A percentile compares a stretch with the other conserved stretches of the same genome.
Evolutionary conservation across 2,329 filamentous ascomycete genomes (phyloP).

Genomic region (Exutisphaerella laricina): DNA sequence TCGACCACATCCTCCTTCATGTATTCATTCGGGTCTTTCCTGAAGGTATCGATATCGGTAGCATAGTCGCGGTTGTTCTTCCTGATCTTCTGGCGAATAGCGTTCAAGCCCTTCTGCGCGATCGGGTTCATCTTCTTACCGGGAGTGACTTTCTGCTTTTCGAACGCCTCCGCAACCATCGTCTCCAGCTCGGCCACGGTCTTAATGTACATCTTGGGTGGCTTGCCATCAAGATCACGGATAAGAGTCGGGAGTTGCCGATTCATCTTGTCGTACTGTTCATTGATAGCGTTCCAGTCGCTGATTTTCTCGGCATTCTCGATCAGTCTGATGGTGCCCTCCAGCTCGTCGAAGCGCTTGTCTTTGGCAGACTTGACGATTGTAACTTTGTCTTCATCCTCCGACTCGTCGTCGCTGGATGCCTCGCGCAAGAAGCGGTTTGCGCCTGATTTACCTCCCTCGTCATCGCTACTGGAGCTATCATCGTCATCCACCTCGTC

Average conservation of each 20-base stretch:
- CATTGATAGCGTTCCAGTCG: conserved; percentile 82
- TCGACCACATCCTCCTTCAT: conserved; percentile 81
- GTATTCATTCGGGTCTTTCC: conserved; percentile 76
- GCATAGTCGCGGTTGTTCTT: conserved; percentile 97
- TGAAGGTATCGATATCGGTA: conserved; percentile 79
- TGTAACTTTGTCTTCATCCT: conserved; percentile 75
- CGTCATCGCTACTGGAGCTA: conserved; percentile 47
- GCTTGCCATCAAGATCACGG: conserved; percentile 61
- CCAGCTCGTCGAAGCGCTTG: conserved; percentile 91
- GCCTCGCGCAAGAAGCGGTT: conserved; percentile 73
- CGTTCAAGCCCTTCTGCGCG: conserved; percentile 88
- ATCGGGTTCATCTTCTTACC: conserved; percentile 97
- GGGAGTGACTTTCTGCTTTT: conserved; percentile 90
- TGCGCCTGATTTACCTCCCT: conserved; percentile 62
- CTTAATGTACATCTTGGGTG: conserved; percentile 89
- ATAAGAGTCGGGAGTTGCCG: conserved; percentile 40
- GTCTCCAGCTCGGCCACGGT: conserved; percentile 91
- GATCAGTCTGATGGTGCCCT: conserved; percentile 81
- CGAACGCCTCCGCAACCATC: conserved; percentile 83
- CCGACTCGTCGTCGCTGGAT: conserved; percentile 60
- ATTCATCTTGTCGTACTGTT: conserved; percentile 59
- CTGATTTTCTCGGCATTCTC: conserved; percentile 97
- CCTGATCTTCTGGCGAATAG: conserved; percentile 96
- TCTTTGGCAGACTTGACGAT: conserved; percentile 97
- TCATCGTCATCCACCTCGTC: conserved; percentile 39